Evolutionary conservation across 345 rosid species (phyloP).

Genomic region (Lumnitzera racemosa): DNA sequence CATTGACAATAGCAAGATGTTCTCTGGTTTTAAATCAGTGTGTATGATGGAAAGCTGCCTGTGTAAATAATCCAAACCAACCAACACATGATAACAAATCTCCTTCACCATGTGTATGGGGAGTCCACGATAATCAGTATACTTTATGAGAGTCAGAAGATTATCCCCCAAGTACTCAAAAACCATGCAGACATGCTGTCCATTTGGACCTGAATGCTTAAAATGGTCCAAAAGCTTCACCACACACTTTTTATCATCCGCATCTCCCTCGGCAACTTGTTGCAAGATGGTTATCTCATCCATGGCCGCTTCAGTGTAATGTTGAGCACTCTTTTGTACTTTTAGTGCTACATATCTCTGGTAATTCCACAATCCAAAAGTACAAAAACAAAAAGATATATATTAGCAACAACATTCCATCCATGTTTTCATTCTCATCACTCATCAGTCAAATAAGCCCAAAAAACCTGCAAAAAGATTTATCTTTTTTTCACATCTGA

Average conservation of each 20-base stretch:
- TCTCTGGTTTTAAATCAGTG: constrained; percentile 67
- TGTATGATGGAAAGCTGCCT: constrained; percentile 69
- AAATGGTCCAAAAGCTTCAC: constrained; percentile 77
- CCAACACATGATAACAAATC: constrained; percentile 46
- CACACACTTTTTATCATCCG: constrained; percentile 52
- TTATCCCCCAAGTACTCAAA: constrained; percentile 72
- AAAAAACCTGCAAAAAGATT: no score
- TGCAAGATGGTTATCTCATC: constrained; percentile 71
- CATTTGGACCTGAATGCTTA: constrained; percentile 73
- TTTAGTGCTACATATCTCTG: constrained; percentile 62
- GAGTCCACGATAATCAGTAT: constrained; percentile 45
- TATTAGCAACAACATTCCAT: no score
- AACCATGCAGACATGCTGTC: constrained; percentile 76
- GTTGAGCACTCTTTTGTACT: constrained; percentile 73
- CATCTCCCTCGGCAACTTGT: constrained; percentile 60
- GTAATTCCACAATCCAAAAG: constrained; percentile 1
- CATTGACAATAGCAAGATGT: constrained; percentile 50
- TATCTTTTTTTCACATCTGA: no score
- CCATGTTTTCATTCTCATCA: no score
- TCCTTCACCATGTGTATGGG: constrained; percentile 54
- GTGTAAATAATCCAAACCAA: constrained; percentile 66
- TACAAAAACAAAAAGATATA: background rate
- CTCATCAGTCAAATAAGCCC: no score
- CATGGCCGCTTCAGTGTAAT: constrained; percentile 73
- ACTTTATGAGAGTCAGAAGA: constrained; percentile 63